Evolutionary conservation across 306 rosid genomes (phyloP).

Genomic region (Echinosophora koreensis): DNA sequence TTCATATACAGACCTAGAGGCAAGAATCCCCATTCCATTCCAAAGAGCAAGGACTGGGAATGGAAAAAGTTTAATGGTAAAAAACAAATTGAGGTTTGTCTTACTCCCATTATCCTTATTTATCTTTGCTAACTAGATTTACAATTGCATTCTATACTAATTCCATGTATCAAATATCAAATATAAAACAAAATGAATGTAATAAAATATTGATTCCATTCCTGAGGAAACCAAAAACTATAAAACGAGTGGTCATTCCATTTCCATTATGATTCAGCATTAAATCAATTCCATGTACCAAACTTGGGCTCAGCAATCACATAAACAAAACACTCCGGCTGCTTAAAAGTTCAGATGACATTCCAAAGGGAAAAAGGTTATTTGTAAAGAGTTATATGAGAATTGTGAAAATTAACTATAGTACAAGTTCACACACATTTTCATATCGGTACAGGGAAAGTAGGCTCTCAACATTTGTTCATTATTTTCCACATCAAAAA

Average conservation of each 20-base stretch:
- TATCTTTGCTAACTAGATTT: not conserved
- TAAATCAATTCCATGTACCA: not conserved
- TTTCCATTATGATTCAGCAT: not conserved
- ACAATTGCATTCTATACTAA: not conserved
- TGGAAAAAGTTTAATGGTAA: not conserved
- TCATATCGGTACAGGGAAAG: not conserved
- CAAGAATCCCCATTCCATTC: not conserved
- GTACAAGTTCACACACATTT: not conserved
- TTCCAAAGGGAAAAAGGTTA: not conserved
- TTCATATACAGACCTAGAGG: not conserved
- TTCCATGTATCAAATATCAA: not conserved
- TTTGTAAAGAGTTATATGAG: not conserved
- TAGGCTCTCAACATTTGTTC: not conserved
- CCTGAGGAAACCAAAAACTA: conserved; percentile 16
- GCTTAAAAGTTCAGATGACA: not conserved
- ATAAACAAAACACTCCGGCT: not conserved
- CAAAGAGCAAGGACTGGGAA: not conserved
- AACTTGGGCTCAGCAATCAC: not conserved
- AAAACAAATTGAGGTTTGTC: not conserved
- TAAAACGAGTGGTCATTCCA: not conserved
- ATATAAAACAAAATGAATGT: not conserved
- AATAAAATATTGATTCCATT: conserved; percentile 8
- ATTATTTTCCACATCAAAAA: not conserved
- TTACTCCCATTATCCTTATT: not conserved
- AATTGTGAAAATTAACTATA: not conserved